phyloP scores from a whole-genome alignment of 257 asterid genomes.

The Nicotiana noctiflora region DNA sequence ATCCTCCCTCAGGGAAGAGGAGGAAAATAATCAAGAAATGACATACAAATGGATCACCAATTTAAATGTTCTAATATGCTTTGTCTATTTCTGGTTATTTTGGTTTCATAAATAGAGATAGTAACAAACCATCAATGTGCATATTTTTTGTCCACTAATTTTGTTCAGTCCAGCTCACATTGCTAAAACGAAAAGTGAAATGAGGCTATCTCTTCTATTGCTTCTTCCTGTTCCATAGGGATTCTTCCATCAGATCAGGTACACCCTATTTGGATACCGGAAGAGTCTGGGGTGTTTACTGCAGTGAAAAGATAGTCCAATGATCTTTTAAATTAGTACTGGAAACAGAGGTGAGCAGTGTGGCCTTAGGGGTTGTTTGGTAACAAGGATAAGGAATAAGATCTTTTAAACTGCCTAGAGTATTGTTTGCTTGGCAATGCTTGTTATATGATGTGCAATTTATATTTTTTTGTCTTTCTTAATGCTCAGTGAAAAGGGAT shows the following conservation, averaged over 20 bases:
- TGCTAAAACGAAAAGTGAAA: background rate
- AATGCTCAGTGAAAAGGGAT: conserved; percentile 80
- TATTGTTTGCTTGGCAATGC: conserved; percentile 5
- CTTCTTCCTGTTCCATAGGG: background rate
- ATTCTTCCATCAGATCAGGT: background rate
- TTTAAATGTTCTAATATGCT: background rate
- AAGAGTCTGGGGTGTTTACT: background rate
- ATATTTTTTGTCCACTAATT: background rate
- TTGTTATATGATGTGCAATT: conserved; percentile 5
- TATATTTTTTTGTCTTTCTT: conserved; percentile 3
- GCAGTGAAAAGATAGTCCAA: background rate
- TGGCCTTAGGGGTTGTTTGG: background rate
- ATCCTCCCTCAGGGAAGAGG: background rate
- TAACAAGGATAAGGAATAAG: too few relatives aligned
- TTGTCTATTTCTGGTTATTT: background rate
- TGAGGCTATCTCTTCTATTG: background rate
- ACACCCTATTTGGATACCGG: background rate
- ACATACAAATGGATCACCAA: background rate
- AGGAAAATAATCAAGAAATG: background rate
- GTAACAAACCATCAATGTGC: background rate
- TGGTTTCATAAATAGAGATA: background rate
- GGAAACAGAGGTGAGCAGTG: background rate
- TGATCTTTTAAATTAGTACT: background rate
- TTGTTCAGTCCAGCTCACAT: background rate
- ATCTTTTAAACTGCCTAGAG: background rate